phyloP scores from a whole-genome alignment of 1,284 basidiomycete species.

The Pseudozyma tsukubaensis region DNA sequence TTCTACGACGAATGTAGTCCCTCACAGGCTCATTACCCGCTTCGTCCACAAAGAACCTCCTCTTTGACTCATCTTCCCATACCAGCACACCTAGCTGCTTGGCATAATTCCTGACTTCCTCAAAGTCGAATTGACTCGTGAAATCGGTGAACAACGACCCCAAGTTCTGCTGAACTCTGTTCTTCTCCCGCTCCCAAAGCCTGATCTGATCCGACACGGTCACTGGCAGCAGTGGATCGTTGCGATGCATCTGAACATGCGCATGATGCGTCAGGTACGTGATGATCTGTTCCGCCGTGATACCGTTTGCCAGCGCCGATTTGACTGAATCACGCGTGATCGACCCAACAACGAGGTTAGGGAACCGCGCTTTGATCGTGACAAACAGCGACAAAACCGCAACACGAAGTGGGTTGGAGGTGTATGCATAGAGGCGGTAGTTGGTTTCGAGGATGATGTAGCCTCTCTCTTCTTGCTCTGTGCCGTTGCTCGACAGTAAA shows the following conservation, averaged over 20 bases:
- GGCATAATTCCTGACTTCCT: conserved; percentile 86
- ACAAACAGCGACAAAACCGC: conserved; percentile 96
- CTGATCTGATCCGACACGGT: conserved; percentile 98
- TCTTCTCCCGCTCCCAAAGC: conserved; percentile 96
- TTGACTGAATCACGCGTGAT: conserved; percentile 95
- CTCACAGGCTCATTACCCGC: conserved; percentile 73
- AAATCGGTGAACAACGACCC: conserved; percentile 84
- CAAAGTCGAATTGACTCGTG: conserved; percentile 85
- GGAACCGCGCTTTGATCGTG: conserved; percentile 90
- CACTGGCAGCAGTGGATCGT: conserved; percentile 89
- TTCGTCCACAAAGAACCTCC: conserved; percentile 84
- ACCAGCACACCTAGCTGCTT: conserved; percentile 82
- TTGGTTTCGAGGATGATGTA: conserved; percentile 98
- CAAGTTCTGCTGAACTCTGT: conserved; percentile 75
- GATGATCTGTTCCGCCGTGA: conserved; percentile 97
- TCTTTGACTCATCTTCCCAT: conserved; percentile 78
- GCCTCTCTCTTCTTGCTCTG: conserved; percentile 72
- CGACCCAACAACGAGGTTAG: conserved; percentile 93
- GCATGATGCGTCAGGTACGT: conserved; percentile 93
- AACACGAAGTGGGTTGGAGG: conserved; percentile 94
- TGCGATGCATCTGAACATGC: conserved; percentile 96
- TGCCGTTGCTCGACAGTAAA: conserved; percentile 46
- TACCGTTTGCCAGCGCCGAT: conserved; percentile 91
- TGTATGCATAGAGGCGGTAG: conserved; percentile 98
- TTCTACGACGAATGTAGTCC: conserved; percentile 57